Conservation (phyloP, 2,329 filamentous ascomycete genomes). For the Corniculantispora saksenae region DNA sequence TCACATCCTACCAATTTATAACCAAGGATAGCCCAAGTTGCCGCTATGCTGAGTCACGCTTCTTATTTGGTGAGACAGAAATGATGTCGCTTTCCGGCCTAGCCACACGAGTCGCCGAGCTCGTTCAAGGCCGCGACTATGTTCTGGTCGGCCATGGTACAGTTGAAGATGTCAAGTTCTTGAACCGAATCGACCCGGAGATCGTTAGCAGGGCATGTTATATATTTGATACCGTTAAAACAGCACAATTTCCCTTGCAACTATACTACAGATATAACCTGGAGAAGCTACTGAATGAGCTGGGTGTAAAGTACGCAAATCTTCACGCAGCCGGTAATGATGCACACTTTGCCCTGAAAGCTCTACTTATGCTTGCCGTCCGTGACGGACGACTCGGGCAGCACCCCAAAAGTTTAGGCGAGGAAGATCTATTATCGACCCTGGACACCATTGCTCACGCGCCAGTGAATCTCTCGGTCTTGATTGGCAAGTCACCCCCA, state of each 20-base stretch:
- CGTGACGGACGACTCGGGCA: not conserved
- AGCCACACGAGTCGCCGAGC: slow-evolving; percentile 1
- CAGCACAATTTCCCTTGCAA: slow-evolving; percentile 27
- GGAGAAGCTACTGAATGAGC: slow-evolving; percentile 24
- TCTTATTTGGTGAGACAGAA: slow-evolving; percentile 22
- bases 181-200: slow-evolving; percentile 21
- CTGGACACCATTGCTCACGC: slow-evolving; percentile 5
- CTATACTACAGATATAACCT: slow-evolving; percentile 27
- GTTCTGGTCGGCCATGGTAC: slow-evolving; percentile 23
- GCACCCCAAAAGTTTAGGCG: not conserved
- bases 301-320: slow-evolving; percentile 19
- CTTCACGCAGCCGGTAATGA: slow-evolving; percentile 32
- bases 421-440: not conserved
- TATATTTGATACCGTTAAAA: slow-evolving; percentile 29
- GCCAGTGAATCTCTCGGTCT: not conserved
- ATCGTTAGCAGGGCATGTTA: slow-evolving; percentile 10
- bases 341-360: slow-evolving; percentile 29
- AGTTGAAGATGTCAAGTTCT: slow-evolving; percentile 21
- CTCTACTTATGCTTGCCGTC: slow-evolving; percentile 24
- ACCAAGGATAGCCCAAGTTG: slow-evolving; percentile 16
- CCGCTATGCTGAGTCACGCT: slow-evolving; percentile 17
- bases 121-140: slow-evolving; percentile 21
- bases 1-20: slow-evolving; percentile 24
- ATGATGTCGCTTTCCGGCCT: slow-evolving; percentile 7
- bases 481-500: not conserved